A percentile compares a stretch with the other conserved stretches of the same genome.
Conservation (phyloP, 768 basidiomycete genomes). For the Leccinum disarticulatum region DNA sequence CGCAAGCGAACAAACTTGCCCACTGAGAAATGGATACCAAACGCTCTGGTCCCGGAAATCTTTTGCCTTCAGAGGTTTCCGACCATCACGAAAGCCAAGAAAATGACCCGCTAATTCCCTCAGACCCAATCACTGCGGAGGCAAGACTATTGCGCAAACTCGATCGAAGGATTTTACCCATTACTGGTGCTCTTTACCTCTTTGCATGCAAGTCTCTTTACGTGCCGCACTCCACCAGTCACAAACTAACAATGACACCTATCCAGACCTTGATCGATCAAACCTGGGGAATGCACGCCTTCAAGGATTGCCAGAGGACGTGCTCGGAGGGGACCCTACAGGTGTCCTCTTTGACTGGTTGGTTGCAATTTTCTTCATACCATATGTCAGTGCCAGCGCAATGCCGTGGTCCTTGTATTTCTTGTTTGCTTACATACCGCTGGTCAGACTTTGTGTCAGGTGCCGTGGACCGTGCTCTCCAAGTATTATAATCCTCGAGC, state of each 20-base stretch:
- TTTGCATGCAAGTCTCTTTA: slow-evolving; percentile 61
- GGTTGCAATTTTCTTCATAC: slow-evolving; percentile 75
- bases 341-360: slow-evolving; percentile 77
- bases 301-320: slow-evolving; percentile 61
- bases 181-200: slow-evolving; percentile 68
- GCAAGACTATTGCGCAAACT: slow-evolving; percentile 59
- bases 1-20: background rate
- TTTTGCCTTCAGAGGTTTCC: slow-evolving; percentile 5
- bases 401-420: background rate
- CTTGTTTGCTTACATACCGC: background rate
- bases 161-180: slow-evolving; percentile 66
- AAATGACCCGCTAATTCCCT: slow-evolving; percentile 21
- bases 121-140: slow-evolving; percentile 40
- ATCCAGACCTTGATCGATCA: slow-evolving; percentile 62
- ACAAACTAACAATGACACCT: background rate
- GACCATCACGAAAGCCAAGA: slow-evolving; percentile 8
- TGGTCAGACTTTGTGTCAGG: slow-evolving; percentile 62
- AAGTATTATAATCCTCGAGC: slow-evolving; percentile 70
- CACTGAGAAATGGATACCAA: slow-evolving; percentile 19
- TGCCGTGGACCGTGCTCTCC: slow-evolving; percentile 65
- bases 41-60: slow-evolving; percentile 1
- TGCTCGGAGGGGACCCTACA: slow-evolving; percentile 64
- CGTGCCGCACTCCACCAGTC: background rate
- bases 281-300: slow-evolving; percentile 85
- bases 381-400: slow-evolving; percentile 53